A percentile compares a stretch with the other conserved stretches of the same genome.
phyloP scores from a whole-genome alignment of 768 basidiomycete species.

The Boletus huronensis region DNA sequence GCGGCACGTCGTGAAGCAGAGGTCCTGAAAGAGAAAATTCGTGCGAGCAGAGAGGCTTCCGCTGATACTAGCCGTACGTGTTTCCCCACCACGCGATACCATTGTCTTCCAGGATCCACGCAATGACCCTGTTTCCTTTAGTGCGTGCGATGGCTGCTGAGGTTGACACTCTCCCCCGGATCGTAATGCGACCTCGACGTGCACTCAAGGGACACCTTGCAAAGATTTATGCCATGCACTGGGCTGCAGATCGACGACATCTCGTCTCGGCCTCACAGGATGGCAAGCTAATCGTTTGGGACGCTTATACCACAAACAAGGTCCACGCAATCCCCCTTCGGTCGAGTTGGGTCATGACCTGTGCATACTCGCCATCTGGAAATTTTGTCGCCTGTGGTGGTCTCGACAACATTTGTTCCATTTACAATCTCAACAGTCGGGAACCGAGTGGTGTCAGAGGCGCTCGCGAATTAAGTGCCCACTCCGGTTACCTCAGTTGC shows the following conservation, averaged over 20 bases:
- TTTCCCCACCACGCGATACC: constrained; percentile 2
- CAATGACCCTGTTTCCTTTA: constrained; percentile 33
- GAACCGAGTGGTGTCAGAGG: constrained; percentile 75
- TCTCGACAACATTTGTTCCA: constrained; percentile 98
- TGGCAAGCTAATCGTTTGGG: constrained; percentile 99
- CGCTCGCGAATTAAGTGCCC: constrained; percentile 92
- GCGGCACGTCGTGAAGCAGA: constrained; percentile 96
- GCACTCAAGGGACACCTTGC: constrained; percentile 96
- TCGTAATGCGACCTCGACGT: constrained; percentile 94
- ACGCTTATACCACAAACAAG: constrained; percentile 99
- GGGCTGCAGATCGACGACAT: constrained; percentile 96
- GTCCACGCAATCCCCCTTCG: constrained; percentile 98
- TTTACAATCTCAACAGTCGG: constrained; percentile 90
- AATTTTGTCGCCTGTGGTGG: constrained; percentile 98
- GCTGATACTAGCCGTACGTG: constrained; percentile 95
- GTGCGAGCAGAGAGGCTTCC: constrained; percentile 92
- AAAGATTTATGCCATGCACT: constrained; percentile 99
- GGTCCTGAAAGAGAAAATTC: constrained; percentile 97
- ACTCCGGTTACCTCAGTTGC: constrained; percentile 97
- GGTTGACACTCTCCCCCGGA: constrained; percentile 91
- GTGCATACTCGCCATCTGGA: constrained; percentile 95
- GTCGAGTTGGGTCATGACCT: constrained; percentile 99
- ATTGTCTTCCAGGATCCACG: not conserved
- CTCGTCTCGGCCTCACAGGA: constrained; percentile 99
- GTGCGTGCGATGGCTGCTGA: constrained; percentile 99